Base-by-base conservation (phyloP, 257 asterid species). In the Eustoma russellianum region DNA sequence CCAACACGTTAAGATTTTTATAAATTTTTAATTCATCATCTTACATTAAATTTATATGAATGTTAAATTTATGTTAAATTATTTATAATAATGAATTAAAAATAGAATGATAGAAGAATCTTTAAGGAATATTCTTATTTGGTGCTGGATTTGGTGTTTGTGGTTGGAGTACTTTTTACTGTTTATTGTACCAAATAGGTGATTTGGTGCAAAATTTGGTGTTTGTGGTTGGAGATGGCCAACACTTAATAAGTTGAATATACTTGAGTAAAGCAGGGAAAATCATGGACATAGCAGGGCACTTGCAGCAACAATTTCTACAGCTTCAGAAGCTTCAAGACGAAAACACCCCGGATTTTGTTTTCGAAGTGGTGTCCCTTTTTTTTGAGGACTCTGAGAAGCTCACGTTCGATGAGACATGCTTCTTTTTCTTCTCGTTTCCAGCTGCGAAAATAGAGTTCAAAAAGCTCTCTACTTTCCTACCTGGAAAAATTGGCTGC, bases 401-500 rank as follows among this genome's bases (percentile, higher is more conserved):
- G 5, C 48, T 54, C 13, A 61, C 56, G 28, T 30, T 17, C 16
- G 79, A 24, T 16, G 69, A 56, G 57, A 60, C 46, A 62, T 76
- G 86, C 2, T 79, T 82, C 43, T 8, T 38, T 11, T 38, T 38
- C 55, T 80, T 88, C 33, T 73, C 15, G 52, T 72, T 79, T 44
- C 82, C 89, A 18, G 81, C 66, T 38, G 87, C 66, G 76, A 89
- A 89, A 0, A 90, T 66, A 14, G 96, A 74, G 75, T 90, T 82
- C 52, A 90, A 59, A 57, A 90, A 83, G 35, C 81, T 90, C 9
- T 93, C 85, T 9, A 90, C 77, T 35, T 69, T 85, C 16, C 90
- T 86, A 15, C 94, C 94, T 10, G 97, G 97, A 2, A 95, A 88
- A 45, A 81, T 81, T 45, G 97, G 97, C 66, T 88, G 97, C 75